These are phyloP conservation scores for Chlorophyllum brunneum DNA, from an alignment of 768 basidiomycete species.

Conservation along the genomic window DNA sequence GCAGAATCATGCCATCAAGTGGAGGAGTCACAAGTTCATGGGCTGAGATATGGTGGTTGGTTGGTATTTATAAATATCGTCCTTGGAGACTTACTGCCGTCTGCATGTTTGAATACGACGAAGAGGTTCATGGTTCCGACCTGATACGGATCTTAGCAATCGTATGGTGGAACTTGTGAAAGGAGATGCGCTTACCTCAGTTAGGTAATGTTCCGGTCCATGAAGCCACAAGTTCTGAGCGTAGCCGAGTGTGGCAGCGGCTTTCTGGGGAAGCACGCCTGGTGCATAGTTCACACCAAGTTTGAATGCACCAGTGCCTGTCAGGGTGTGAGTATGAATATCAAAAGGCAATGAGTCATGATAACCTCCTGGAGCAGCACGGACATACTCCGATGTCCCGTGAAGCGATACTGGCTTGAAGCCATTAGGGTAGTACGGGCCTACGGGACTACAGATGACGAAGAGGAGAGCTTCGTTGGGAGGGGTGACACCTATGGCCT, in stretches of 20 bases:
- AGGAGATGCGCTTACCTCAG: slow-evolving; percentile 29
- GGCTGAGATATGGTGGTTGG: slow-evolving; percentile 30
- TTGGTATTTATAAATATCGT: neutral
- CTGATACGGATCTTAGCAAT: slow-evolving; percentile 17
- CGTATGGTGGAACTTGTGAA: slow-evolving; percentile 35
- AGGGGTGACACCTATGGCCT: slow-evolving; percentile 65
- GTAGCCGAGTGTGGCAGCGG: slow-evolving; percentile 74
- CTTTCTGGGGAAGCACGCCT: slow-evolving; percentile 78
- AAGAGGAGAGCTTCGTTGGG: slow-evolving; percentile 82
- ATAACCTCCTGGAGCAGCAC: slow-evolving; percentile 81
- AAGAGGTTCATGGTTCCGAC: slow-evolving; percentile 96
- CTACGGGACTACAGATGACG: slow-evolving; percentile 79
- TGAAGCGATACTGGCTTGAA: slow-evolving; percentile 91
- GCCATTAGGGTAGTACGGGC: slow-evolving; percentile 81
- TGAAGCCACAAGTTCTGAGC: slow-evolving; percentile 89
- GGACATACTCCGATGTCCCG: slow-evolving; percentile 79
- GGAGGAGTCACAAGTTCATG: slow-evolving; percentile 86
- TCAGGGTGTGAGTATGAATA: neutral
- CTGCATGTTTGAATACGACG: slow-evolving; percentile 66
- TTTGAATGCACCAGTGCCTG: slow-evolving; percentile 79
- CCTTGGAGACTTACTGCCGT: slow-evolving; percentile 46
- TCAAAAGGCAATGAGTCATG: neutral
- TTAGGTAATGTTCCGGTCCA: slow-evolving; percentile 59
- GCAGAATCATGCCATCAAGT: slow-evolving; percentile 87
- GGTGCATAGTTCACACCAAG: slow-evolving; percentile 88